phyloP scores from a whole-genome alignment of 768 basidiomycete species.

The Boletus vermiculosoides region DNA sequence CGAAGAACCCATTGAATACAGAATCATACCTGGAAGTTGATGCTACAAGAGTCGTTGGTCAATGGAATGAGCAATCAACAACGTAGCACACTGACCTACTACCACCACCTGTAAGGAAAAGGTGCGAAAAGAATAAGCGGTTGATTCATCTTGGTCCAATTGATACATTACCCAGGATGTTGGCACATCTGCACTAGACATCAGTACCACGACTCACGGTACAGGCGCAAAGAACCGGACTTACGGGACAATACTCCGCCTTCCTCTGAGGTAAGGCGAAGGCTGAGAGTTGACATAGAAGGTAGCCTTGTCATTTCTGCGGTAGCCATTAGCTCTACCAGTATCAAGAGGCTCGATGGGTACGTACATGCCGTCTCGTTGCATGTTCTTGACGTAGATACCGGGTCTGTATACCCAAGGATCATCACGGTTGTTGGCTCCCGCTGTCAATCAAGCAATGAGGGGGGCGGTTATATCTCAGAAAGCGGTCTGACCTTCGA shows the following conservation, averaged over 20 bases:
- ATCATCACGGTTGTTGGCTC: constrained; percentile 70
- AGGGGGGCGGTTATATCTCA: neutral
- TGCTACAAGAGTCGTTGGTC: constrained; percentile 37
- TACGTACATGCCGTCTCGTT: constrained; percentile 62
- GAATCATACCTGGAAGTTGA: constrained; percentile 57
- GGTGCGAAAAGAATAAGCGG: neutral
- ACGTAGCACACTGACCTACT: constrained; percentile 44
- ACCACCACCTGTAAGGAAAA: constrained; percentile 42
- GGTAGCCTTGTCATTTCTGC: constrained; percentile 71
- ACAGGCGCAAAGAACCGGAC: constrained; percentile 21
- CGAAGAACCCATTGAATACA: neutral
- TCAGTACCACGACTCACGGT: neutral
- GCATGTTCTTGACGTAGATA: constrained; percentile 72
- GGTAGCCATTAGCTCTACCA: neutral
- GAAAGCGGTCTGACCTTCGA: constrained; percentile 49
- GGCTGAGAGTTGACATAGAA: constrained; percentile 65
- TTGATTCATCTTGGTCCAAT: neutral
- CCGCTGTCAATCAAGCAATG: constrained; percentile 37
- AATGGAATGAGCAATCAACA: neutral
- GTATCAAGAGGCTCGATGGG: neutral
- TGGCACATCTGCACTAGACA: constrained; percentile 50
- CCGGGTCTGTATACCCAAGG: constrained; percentile 75
- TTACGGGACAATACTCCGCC: constrained; percentile 67
- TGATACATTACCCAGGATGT: constrained; percentile 48
- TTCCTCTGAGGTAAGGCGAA: constrained; percentile 58